Percentiles rank a stretch among this genome's conserved stretches.
Conservation (phyloP, 129 eudicot genomes). For the Apium graveolens region DNA sequence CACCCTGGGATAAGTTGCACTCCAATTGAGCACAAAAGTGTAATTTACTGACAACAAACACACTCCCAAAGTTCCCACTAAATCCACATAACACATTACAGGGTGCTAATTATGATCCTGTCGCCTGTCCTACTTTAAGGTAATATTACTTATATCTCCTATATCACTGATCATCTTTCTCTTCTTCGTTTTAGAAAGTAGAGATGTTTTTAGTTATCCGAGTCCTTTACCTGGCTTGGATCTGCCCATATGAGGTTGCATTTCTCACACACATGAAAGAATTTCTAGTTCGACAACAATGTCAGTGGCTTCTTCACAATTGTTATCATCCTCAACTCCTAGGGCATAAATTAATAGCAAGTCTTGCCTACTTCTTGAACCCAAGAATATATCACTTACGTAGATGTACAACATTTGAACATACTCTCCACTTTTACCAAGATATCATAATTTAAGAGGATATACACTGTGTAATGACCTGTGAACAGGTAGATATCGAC, state of each 20-base stretch:
- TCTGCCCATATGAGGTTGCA: constrained; percentile 78
- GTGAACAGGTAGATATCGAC: constrained; percentile 59
- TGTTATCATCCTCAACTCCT: constrained; percentile 84
- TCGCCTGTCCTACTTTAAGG: neutral
- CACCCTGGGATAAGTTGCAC: neutral
- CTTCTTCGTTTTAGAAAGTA: constrained; percentile 53
- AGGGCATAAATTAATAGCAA: constrained; percentile 63
- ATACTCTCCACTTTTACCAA: neutral
- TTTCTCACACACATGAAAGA: constrained; percentile 50
- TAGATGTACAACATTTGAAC: constrained; percentile 17
- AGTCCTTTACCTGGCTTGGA: constrained; percentile 86
- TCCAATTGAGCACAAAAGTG: constrained; percentile 22
- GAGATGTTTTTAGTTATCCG: constrained; percentile 68
- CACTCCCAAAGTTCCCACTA: constrained; percentile 48
- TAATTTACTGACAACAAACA: constrained; percentile 19
- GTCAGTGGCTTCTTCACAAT: constrained; percentile 79
- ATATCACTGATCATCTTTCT: neutral
- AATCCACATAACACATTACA: constrained; percentile 59
- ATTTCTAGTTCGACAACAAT: constrained; percentile 56
- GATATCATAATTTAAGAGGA: neutral
- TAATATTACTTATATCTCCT: neutral
- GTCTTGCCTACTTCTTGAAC: constrained; percentile 66
- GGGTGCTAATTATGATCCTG: constrained; percentile 35
- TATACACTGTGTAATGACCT: neutral
- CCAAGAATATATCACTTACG: constrained; percentile 70